Conservation (phyloP, 441 rosid genomes). For the Erysimum cheiri region DNA sequence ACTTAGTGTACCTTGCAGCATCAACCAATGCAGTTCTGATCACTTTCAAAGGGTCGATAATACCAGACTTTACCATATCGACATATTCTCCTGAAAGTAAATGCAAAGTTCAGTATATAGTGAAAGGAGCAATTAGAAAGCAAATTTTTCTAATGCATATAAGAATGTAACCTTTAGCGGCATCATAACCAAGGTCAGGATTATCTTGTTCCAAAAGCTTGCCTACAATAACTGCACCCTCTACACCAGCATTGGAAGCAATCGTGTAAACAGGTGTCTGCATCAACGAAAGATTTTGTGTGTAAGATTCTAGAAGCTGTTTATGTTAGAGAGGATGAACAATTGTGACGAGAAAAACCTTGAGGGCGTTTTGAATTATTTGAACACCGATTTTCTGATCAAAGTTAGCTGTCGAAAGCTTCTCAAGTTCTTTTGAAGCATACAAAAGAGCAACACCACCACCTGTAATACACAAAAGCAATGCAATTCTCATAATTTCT, state of each 20-base stretch:
- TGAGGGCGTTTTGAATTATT: constrained; percentile 78
- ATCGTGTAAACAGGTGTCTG: constrained; percentile 73
- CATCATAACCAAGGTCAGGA: constrained; percentile 84
- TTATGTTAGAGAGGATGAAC: not conserved
- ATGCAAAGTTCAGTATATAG: not conserved
- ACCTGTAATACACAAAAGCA: constrained; percentile 43
- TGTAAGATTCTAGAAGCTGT: not conserved
- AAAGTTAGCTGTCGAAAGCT: constrained; percentile 64
- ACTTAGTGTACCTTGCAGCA: constrained; percentile 58
- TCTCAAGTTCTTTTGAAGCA: constrained; percentile 70
- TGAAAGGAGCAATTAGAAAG: not conserved
- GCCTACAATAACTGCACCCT: constrained; percentile 89
- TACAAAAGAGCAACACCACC: constrained; percentile 84
- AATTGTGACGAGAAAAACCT: constrained; percentile 41
- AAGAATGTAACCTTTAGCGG: constrained; percentile 72
- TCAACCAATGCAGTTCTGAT: constrained; percentile 73
- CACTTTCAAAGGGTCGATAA: constrained; percentile 74
- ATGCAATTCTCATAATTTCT: not conserved
- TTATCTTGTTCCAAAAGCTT: constrained; percentile 84
- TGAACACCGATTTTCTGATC: constrained; percentile 84
- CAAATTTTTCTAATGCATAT: not conserved
- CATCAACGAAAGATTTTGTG: constrained; percentile 44
- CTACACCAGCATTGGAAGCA: constrained; percentile 86
- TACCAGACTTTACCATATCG: constrained; percentile 73
- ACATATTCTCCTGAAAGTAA: constrained; percentile 62